Conservation (phyloP, 805 yeast genomes). For the Myxozyma melibiosi region DNA sequence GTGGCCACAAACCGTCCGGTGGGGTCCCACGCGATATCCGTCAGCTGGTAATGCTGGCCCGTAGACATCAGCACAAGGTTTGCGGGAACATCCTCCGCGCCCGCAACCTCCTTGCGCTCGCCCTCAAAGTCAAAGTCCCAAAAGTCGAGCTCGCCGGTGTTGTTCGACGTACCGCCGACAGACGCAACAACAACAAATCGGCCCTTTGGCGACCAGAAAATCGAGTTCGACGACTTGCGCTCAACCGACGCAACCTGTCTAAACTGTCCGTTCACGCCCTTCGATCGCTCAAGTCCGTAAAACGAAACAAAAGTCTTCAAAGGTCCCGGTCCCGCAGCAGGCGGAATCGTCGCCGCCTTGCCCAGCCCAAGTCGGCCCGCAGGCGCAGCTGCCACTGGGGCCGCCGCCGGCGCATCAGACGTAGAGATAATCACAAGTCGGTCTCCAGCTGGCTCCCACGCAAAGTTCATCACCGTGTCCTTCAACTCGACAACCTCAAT, state of each 20-base stretch:
- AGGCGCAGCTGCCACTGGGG: constrained; percentile 53
- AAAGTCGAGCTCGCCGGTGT: constrained; percentile 69
- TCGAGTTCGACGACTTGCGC: constrained; percentile 68
- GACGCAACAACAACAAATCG: constrained; percentile 68
- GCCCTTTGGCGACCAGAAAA: constrained; percentile 91
- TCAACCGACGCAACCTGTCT: constrained; percentile 58
- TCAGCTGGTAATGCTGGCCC: constrained; percentile 73
- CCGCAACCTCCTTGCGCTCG: constrained; percentile 46
- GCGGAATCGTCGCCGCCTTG: constrained; percentile 34
- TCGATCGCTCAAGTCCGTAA: constrained; percentile 73
- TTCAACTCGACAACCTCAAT: constrained; percentile 92
- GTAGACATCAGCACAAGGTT: constrained; percentile 63
- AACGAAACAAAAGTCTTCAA: constrained; percentile 70
- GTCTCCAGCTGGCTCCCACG: constrained; percentile 94
- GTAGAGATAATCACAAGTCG: constrained; percentile 80
- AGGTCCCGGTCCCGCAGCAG: constrained; percentile 24
- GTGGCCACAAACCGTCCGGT: constrained; percentile 88
- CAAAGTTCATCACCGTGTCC: constrained; percentile 83
- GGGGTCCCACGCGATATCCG: constrained; percentile 91
- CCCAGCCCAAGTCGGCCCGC: background rate
- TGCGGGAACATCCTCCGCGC: constrained; percentile 54
- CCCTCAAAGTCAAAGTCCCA: constrained; percentile 86
- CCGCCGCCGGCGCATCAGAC: constrained; percentile 48
- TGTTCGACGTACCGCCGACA: constrained; percentile 50
- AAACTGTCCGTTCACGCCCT: constrained; percentile 59